Conservation (phyloP, 225 moss, liverwort and hornwort species). For the Anthoceros angustus region DNA sequence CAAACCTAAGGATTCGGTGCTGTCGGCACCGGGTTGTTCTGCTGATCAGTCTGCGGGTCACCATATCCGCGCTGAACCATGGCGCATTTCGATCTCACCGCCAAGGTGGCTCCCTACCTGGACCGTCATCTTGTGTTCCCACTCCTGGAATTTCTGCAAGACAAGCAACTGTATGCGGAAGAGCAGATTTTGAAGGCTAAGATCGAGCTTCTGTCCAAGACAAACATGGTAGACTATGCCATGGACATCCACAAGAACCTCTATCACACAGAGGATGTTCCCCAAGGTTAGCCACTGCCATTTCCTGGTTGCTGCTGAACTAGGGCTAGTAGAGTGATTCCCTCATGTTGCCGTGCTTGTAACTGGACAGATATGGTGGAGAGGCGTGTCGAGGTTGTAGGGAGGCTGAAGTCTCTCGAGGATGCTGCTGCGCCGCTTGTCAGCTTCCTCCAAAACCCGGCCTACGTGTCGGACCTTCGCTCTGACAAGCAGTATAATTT, state of each 20-base stretch:
- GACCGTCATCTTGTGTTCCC: slow-evolving; percentile 96
- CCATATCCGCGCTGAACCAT: slow-evolving; percentile 15
- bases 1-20: no score
- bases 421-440: slow-evolving; percentile 95
- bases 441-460: slow-evolving; percentile 89
- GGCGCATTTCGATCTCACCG: slow-evolving; percentile 91
- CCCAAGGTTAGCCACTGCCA: slow-evolving; percentile 45
- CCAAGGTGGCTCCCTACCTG: slow-evolving; percentile 77
- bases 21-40: no score
- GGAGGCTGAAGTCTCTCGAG: slow-evolving; percentile 81
- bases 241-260: slow-evolving; percentile 98
- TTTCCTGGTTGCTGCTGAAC: neutral
- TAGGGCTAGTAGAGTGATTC: neutral
- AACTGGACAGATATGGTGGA: slow-evolving; percentile 79
- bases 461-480: slow-evolving; percentile 85
- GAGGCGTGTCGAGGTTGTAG: slow-evolving; percentile 89
- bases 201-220: slow-evolving; percentile 91
- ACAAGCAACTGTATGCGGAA: slow-evolving; percentile 88
- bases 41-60: no score
- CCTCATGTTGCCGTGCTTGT: slow-evolving; percentile 5
- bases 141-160: slow-evolving; percentile 85
- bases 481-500: slow-evolving; percentile 93
- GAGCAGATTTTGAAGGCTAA: slow-evolving; percentile 95
- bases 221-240: slow-evolving; percentile 97
- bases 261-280: slow-evolving; percentile 90